Percentiles rank a stretch among this genome's conserved stretches.
These are phyloP conservation scores for Pharnaceum exiguum DNA, from an alignment of 148 eudicot genomes.

Conservation along the genomic window DNA sequence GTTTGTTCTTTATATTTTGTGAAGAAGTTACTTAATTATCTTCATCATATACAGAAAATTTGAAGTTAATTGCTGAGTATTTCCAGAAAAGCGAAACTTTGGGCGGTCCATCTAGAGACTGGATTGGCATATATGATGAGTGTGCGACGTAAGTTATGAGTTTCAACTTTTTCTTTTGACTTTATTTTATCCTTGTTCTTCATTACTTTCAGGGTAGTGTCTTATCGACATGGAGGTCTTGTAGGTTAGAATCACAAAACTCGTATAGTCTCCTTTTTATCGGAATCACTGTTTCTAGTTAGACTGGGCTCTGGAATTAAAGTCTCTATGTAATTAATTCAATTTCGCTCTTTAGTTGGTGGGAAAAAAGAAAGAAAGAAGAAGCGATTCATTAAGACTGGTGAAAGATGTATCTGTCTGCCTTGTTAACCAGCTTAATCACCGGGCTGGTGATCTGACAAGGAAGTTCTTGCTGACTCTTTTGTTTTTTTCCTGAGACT, in stretches of 20 bases:
- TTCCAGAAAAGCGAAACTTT: constrained; percentile 88
- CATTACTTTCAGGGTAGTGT: not conserved
- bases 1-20: not conserved
- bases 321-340: no score
- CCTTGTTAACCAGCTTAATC: no score
- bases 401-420: no score
- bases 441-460: no score
- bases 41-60: constrained; percentile 49
- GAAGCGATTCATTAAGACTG: no score
- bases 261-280: no score
- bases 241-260: no score
- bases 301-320: no score
- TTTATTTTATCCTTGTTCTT: not conserved
- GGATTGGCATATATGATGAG: constrained; percentile 95
- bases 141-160: constrained; percentile 75
- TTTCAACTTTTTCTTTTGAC: not conserved
- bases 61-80: constrained; percentile 91
- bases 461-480: not conserved
- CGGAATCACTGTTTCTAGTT: no score
- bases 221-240: no score
- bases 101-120: constrained; percentile 91
- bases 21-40: not conserved
- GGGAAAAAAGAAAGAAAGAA: no score
- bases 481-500: not conserved
- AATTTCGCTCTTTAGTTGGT: no score